phyloP scores from a whole-genome alignment of 306 rosid genomes.

The Trichosanthes cucumerina region DNA sequence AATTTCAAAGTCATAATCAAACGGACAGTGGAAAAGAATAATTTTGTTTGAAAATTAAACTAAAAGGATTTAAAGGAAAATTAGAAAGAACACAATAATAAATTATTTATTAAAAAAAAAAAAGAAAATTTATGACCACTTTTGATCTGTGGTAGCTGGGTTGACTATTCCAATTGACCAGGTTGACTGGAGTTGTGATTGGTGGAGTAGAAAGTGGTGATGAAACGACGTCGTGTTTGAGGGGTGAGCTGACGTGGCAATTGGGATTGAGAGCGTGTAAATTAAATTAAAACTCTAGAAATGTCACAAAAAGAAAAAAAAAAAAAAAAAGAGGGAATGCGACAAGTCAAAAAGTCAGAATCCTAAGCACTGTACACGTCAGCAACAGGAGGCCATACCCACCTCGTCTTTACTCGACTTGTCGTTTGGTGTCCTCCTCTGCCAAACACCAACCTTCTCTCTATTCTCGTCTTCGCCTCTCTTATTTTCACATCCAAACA shows the following conservation, averaged over 20 bases:
- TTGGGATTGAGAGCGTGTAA: not conserved
- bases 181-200: not conserved
- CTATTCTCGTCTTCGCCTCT: too few relatives aligned
- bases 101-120: too few relatives aligned
- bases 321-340: not conserved
- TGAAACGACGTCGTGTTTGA: not conserved
- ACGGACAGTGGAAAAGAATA: too few relatives aligned
- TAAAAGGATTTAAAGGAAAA: too few relatives aligned
- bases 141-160: not conserved
- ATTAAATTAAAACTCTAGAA: not conserved
- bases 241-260: not conserved
- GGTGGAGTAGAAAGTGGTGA: not conserved
- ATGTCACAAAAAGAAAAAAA: too few relatives aligned
- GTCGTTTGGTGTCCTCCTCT: not conserved
- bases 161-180: not conserved
- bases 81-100: too few relatives aligned
- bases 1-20: too few relatives aligned
- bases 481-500: not conserved
- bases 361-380: constrained; percentile 49
- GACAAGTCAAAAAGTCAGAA: constrained; percentile 31
- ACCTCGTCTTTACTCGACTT: constrained; percentile 36
- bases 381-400: constrained; percentile 21
- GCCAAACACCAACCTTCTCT: not conserved
- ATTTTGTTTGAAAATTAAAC: too few relatives aligned
- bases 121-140: not conserved